Evolutionary conservation across 192 early-diverging fungal species (phyloP), one percentile per base, ranked within the genome.

Genomic region (Chytriomyces sp.): DNA sequence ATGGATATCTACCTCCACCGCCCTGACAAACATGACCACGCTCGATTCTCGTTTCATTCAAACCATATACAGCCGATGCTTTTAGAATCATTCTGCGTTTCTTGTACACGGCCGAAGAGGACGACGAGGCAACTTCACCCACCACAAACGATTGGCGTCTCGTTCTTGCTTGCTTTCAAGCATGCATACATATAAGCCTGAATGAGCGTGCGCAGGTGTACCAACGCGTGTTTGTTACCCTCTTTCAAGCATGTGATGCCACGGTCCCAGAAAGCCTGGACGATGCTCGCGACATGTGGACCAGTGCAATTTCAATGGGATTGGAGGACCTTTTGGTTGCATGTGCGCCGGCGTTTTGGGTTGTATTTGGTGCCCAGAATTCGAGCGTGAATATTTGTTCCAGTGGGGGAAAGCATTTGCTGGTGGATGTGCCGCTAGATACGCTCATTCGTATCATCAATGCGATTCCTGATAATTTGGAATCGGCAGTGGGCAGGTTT

Each of bases 101-200:
- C 60, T 24, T 78, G 45, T 78, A 78, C 48, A 64, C 77, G 45
- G 69, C 61, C 2, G 62, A 78, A 45, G 69, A 78, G 35, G 68
- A 72, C 23, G 77, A 78, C 61, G 77, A 78, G 46, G 77, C 77
- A 18, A 78, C 77, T 5, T 65, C 68, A 7, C 59, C 50, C 23
- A 50, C 45, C 24, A 72, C 77, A 18, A 16, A 61, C 13, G 69
- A 78, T 62, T 78, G 77, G 77, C 28, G 77, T 8, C 69, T 78
- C 45, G 77, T 78, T 24, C 60, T 78, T 60, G 77, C 50, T 11
- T 66, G 64, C 45, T 72, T 47, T 61, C 69, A 69, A n/a, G 69
- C 60, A 2, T 59, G 69, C 5, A 3, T 47, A 1, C 45, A 61
- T 43, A 35, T 78, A 13, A 47, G 61, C 8, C 53, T 78, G 6